Conservation (phyloP, 2,329 filamentous ascomycete species). For the Apiospora phragmitis region DNA sequence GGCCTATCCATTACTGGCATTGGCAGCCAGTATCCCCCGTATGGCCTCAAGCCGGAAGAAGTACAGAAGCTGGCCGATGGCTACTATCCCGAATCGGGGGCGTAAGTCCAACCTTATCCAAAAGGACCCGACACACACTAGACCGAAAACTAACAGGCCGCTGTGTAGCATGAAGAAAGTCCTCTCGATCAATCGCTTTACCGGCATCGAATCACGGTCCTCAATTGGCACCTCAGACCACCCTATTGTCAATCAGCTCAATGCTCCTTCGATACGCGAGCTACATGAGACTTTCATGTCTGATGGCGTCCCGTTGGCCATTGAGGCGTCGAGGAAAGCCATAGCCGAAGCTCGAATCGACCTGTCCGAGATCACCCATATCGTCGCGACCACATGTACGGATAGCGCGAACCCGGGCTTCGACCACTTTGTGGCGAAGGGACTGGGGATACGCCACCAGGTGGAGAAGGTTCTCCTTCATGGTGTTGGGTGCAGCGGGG, state of each 20-base stretch:
- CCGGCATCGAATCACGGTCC: slow-evolving; percentile 63
- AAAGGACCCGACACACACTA: not conserved
- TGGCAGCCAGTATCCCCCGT: slow-evolving; percentile 60
- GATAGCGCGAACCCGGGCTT: slow-evolving; percentile 70
- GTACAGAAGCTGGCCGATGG: slow-evolving; percentile 54
- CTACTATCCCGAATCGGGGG: slow-evolving; percentile 60
- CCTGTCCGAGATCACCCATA: slow-evolving; percentile 59
- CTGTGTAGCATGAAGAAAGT: slow-evolving; percentile 60
- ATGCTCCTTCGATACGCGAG: slow-evolving; percentile 54
- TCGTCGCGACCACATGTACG: slow-evolving; percentile 69
- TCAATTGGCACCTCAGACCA: slow-evolving; percentile 63
- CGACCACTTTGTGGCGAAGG: slow-evolving; percentile 63
- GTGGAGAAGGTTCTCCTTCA: slow-evolving; percentile 67
- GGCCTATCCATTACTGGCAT: slow-evolving; percentile 62
- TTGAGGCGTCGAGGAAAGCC: slow-evolving; percentile 55
- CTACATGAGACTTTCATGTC: slow-evolving; percentile 56
- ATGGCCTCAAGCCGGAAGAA: slow-evolving; percentile 49
- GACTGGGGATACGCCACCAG: slow-evolving; percentile 55
- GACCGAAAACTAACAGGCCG: not conserved
- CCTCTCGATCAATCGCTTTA: slow-evolving; percentile 62
- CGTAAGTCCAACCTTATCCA: slow-evolving; percentile 45
- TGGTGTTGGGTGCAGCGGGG: slow-evolving; percentile 66
- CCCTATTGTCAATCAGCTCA: slow-evolving; percentile 57
- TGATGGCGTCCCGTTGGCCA: slow-evolving; percentile 58
- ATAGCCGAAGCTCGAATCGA: slow-evolving; percentile 54